These are phyloP conservation scores for Agapanthus africanus DNA, from an alignment of 106 monocot species.

Conservation along the genomic window DNA sequence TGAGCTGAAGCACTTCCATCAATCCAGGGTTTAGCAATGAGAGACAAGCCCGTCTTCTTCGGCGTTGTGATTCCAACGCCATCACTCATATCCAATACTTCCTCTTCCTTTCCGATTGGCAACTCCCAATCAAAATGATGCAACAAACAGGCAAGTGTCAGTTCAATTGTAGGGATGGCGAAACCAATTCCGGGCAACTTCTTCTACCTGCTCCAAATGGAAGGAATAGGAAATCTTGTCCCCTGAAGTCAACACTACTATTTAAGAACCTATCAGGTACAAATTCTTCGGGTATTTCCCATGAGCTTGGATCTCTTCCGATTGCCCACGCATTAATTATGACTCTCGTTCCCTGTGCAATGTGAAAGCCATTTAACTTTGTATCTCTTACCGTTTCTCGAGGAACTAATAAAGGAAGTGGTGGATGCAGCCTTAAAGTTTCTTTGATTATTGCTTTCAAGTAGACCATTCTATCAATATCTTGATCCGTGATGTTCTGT, in stretches of 20 bases:
- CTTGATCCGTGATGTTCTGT: too few species aligned
- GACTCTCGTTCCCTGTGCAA: neutral
- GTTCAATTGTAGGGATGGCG: neutral
- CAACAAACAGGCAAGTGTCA: neutral
- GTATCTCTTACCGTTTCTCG: too few species aligned
- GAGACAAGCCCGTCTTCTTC: neutral
- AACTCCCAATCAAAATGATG: neutral
- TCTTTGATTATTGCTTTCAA: too few species aligned
- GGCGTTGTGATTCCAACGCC: neutral
- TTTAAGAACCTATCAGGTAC: neutral
- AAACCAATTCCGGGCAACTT: neutral
- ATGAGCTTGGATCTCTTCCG: neutral
- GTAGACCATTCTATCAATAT: too few species aligned
- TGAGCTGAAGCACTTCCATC: too few species aligned
- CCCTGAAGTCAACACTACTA: neutral
- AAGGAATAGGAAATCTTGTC: neutral
- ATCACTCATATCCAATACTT: neutral
- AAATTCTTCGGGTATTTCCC: neutral
- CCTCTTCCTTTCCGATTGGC: neutral
- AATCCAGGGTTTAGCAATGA: too few species aligned
- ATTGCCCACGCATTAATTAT: too few species aligned
- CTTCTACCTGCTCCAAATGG: neutral
- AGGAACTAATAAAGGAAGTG: too few species aligned
- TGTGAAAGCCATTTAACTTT: neutral
- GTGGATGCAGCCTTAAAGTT: too few species aligned